Base-by-base conservation (phyloP, 2,329 filamentous ascomycete genomes). In the Cryphonectria japonica region DNA sequence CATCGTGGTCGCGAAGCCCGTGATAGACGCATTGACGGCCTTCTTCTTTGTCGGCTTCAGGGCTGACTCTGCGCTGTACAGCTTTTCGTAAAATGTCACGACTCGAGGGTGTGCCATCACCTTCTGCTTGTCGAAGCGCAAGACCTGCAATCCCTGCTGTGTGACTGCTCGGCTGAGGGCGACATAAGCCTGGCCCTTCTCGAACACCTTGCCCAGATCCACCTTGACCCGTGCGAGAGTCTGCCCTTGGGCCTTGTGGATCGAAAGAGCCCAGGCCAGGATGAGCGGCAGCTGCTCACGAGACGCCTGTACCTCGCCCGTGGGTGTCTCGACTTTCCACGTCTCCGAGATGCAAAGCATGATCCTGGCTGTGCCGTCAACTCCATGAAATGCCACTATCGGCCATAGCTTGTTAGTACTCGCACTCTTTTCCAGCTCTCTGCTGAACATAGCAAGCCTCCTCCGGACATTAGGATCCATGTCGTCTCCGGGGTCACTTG, bases 261-360 rank as follows among this genome's bases (percentile, higher is more conserved):
- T 99, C 0, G 94, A 97, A 29, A 99, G 83, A 1, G 96, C 96
- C 96, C 96, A 99, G 0, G 96, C 96, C 41, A 99, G 86, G 73
- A 99, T 98, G 66, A 99, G 86, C 0, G 96, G 96, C 1, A 95
- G 81, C 76, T 95, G 93, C 62, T 87, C 87, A 54, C 96, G 92
- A 72, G 93, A 93, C 1, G 96, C 96, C 80, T 97, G 94, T 0
- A 98, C 87, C 79, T 98, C 95, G 63, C 96, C 96, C 69, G 93
- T 97, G 1, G 96, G 96, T n/a, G 97, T 86, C 78, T 99, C 97
- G 37, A 97, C 93, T 80, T 98, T 99, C 96, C 96, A 99, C 50
- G 92, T 89, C 79, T 98, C 96, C 14, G 91, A 92, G 73, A 93
- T 89, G 79, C 94, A 95, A 11, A 98, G 89, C 66, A 98, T 86